Evolutionary conservation across 139 green algal genomes (phyloP).

Genomic region (Diplosphaera chodatii): DNA sequence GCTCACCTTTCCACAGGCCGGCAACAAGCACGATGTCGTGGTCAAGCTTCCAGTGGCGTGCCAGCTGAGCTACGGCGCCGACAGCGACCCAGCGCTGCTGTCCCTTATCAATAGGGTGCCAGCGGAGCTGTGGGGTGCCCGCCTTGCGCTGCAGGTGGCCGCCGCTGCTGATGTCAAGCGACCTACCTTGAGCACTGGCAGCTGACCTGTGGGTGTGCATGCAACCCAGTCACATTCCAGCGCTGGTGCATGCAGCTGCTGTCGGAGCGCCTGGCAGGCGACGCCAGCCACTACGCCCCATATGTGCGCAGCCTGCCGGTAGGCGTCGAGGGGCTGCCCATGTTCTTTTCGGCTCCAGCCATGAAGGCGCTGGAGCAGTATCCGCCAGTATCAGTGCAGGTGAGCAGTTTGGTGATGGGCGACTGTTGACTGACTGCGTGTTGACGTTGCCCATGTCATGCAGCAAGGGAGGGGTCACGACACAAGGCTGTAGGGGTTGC

Average conservation of each 20-base stretch:
- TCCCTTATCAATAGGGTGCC: constrained; percentile 56
- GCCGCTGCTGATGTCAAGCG: too few relatives aligned
- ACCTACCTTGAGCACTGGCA: neutral
- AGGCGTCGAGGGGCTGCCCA: constrained; percentile 60
- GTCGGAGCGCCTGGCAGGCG: constrained; percentile 37
- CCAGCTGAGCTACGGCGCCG: constrained; percentile 59
- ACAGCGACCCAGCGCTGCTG: constrained; percentile 42
- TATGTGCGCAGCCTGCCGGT: constrained; percentile 66
- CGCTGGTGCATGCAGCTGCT: constrained; percentile 42
- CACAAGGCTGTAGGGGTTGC: too few relatives aligned
- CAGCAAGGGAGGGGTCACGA: too few relatives aligned
- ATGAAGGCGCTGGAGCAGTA: constrained; percentile 65
- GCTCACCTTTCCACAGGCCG: neutral
- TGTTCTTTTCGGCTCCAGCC: constrained; percentile 59
- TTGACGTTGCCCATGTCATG: too few relatives aligned
- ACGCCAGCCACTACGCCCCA: constrained; percentile 27
- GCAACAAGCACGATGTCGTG: neutral
- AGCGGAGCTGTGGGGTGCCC: constrained; percentile 68
- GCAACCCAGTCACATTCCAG: too few relatives aligned
- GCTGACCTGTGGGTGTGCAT: constrained; percentile 13
- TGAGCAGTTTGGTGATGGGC: too few relatives aligned
- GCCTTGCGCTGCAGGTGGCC: constrained; percentile 33
- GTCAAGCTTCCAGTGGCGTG: constrained; percentile 24
- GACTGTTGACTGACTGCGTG: too few relatives aligned
- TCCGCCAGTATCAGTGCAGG: constrained; percentile 61